These are phyloP conservation scores for Melanomma pulvis-pyrius DNA, from an alignment of 495 filamentous ascomycete species.

Conservation along the genomic window DNA sequence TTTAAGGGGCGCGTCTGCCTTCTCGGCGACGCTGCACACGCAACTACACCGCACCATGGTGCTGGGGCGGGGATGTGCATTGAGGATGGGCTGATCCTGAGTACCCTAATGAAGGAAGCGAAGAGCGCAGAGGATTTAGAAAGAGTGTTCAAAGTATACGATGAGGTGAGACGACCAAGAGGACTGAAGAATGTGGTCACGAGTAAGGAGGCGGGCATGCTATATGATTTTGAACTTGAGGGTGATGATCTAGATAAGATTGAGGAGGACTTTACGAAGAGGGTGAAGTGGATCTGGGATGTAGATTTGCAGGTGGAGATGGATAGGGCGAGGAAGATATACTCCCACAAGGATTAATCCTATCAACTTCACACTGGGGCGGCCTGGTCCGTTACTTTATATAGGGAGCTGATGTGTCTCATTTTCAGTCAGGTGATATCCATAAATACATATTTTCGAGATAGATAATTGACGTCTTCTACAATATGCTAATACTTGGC, in stretches of 20 bases:
- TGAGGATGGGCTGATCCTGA: conserved; percentile 66
- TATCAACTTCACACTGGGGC: no score
- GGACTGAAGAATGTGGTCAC: conserved; percentile 38
- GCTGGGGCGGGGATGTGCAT: conserved; percentile 69
- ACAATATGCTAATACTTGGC: background rate
- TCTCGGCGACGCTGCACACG: conserved; percentile 72
- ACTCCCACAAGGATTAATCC: background rate
- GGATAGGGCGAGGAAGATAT: conserved; percentile 35
- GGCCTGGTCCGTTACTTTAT: no score
- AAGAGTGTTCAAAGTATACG: conserved; percentile 64
- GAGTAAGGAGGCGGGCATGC: conserved; percentile 39
- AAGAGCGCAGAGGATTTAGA: conserved; percentile 46
- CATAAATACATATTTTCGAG: no score
- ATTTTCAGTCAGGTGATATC: no score
- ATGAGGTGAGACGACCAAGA: conserved; percentile 57
- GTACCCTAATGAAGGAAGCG: conserved; percentile 56
- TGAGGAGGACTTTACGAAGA: conserved; percentile 47
- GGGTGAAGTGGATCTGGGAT: conserved; percentile 69
- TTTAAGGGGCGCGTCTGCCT: conserved; percentile 58
- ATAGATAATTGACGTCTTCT: background rate
- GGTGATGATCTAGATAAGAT: conserved; percentile 43
- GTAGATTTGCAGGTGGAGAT: conserved; percentile 36
- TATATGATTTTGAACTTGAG: conserved; percentile 44
- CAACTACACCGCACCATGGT: conserved; percentile 70
- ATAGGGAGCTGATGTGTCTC: no score